Percentiles rank a stretch among this genome's conserved stretches.
Evolutionary conservation across 805 yeast species (phyloP).

Genomic region (Yarrowia sp.): DNA sequence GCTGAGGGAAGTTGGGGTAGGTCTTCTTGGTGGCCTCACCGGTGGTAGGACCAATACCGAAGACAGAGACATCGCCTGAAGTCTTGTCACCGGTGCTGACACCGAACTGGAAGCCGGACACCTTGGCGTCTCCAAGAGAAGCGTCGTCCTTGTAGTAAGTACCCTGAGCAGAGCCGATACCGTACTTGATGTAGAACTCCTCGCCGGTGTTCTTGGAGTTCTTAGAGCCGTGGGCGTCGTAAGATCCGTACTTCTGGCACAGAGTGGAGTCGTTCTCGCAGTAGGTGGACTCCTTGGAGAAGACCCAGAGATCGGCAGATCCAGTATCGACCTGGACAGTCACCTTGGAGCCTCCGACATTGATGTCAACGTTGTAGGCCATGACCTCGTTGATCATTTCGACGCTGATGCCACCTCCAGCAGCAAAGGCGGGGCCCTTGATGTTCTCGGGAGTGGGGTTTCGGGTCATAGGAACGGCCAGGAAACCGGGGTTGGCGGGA

Average conservation of each 20-base stretch:
- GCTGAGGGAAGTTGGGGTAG: slow-evolving; percentile 34
- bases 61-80: slow-evolving; percentile 36
- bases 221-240: slow-evolving; percentile 25
- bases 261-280: slow-evolving; percentile 28
- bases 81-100: slow-evolving; percentile 52
- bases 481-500: slow-evolving; percentile 3
- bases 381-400: slow-evolving; percentile 29
- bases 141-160: slow-evolving; percentile 60
- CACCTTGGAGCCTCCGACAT: slow-evolving; percentile 50
- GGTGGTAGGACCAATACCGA: slow-evolving; percentile 41
- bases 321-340: slow-evolving; percentile 67
- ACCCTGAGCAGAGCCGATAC: slow-evolving; percentile 49
- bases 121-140: slow-evolving; percentile 47
- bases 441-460: background rate
- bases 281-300: slow-evolving; percentile 47
- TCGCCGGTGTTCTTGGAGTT: slow-evolving; percentile 30
- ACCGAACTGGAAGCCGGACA: slow-evolving; percentile 60
- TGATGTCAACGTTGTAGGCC: slow-evolving; percentile 34
- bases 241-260: background rate
- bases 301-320: slow-evolving; percentile 69
- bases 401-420: background rate
- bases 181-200: slow-evolving; percentile 31
- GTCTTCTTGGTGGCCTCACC: slow-evolving; percentile 34
- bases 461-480: slow-evolving; percentile 3
- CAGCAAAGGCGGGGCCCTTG: background rate